These are phyloP conservation scores for Sicyos edulis DNA, from an alignment of 306 rosid species.

Conservation along the genomic window DNA sequence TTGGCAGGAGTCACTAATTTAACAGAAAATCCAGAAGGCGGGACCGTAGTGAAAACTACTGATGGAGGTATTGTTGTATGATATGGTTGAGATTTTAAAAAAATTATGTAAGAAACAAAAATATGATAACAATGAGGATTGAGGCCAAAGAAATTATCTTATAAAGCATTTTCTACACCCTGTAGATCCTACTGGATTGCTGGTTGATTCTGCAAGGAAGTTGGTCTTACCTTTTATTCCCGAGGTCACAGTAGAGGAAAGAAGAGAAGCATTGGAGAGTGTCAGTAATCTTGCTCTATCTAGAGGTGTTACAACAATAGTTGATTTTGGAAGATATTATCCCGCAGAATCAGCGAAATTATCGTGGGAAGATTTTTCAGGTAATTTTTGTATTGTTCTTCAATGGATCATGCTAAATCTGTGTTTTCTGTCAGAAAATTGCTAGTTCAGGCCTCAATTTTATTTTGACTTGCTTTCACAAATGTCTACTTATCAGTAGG, in stretches of 20 bases:
- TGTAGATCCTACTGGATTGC: slow-evolving; percentile 78
- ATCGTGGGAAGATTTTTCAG: slow-evolving; percentile 89
- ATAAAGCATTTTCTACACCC: slow-evolving; percentile 5
- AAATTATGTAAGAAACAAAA: background rate
- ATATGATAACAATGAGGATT: background rate
- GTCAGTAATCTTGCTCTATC: slow-evolving; percentile 59
- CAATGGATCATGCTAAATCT: background rate
- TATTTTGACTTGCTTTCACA: background rate
- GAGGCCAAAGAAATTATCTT: background rate
- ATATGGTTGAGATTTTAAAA: slow-evolving; percentile 1
- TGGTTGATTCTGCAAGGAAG: slow-evolving; percentile 62
- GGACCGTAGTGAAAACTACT: slow-evolving; percentile 50
- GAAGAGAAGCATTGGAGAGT: slow-evolving; percentile 72
- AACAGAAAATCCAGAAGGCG: slow-evolving; percentile 64
- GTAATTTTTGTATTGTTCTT: slow-evolving; percentile 25
- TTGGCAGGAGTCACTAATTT: slow-evolving; percentile 54
- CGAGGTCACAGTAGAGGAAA: slow-evolving; percentile 48
- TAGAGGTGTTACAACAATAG: slow-evolving; percentile 81
- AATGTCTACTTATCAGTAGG: background rate
- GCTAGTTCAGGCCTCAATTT: background rate
- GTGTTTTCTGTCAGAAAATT: slow-evolving; percentile 1
- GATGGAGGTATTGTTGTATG: slow-evolving; percentile 45
- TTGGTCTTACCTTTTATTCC: slow-evolving; percentile 51
- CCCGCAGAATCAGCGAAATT: slow-evolving; percentile 50
- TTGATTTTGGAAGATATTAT: slow-evolving; percentile 76